Conservation (phyloP, 768 basidiomycete genomes). For the Russula sp. region DNA sequence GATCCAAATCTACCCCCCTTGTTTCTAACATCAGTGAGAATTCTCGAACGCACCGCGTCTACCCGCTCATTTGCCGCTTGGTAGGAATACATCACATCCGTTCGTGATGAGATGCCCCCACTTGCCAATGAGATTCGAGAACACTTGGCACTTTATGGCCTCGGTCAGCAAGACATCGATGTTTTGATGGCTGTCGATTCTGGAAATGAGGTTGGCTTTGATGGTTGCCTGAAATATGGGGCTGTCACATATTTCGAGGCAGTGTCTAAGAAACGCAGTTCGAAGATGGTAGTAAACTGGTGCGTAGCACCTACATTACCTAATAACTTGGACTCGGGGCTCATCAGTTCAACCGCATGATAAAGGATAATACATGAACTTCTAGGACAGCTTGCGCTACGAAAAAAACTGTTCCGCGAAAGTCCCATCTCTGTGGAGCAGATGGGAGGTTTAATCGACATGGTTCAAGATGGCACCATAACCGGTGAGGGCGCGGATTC, state of each 20-base stretch:
- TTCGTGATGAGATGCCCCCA: conserved; percentile 57
- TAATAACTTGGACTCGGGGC: neutral
- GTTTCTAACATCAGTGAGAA: conserved; percentile 42
- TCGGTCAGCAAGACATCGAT: conserved; percentile 61
- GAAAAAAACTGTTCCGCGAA: conserved; percentile 46
- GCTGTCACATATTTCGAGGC: conserved; percentile 80
- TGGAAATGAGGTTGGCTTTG: conserved; percentile 52
- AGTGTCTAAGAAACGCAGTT: conserved; percentile 48
- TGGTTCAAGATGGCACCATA: conserved; percentile 57
- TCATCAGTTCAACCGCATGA: neutral
- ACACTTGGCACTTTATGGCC: conserved; percentile 47
- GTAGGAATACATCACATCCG: conserved; percentile 56
- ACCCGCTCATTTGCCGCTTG: neutral
- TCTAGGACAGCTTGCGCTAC: conserved; percentile 64
- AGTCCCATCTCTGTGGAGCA: conserved; percentile 55
- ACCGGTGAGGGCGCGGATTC: conserved; percentile 45
- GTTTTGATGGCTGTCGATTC: conserved; percentile 70
- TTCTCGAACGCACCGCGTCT: neutral
- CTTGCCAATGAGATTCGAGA: conserved; percentile 58
- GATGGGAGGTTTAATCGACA: conserved; percentile 70
- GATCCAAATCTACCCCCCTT: conserved; percentile 87
- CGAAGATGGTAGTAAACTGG: conserved; percentile 82
- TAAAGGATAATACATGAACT: conserved; percentile 85
- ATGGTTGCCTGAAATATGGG: conserved; percentile 44
- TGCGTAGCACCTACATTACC: conserved; percentile 29